A percentile compares a stretch with the other conserved stretches of the same genome.
Evolutionary conservation across 768 basidiomycete species (phyloP).

Genomic region (Suillus spraguei): DNA sequence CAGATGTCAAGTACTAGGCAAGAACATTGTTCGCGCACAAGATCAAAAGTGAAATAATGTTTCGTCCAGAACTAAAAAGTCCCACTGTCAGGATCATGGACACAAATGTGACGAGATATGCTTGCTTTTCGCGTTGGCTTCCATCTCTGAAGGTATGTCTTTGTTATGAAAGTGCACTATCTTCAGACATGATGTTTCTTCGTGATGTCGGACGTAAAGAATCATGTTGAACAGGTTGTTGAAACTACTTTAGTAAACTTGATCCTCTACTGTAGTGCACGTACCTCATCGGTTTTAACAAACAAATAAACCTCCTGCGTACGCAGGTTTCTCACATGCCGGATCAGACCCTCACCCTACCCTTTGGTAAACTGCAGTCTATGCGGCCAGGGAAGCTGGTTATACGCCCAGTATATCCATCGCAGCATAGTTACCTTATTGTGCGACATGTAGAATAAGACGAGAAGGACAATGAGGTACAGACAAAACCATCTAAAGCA

Average conservation of each 20-base stretch:
- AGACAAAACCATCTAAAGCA: too few relatives aligned
- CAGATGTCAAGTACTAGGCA: too few relatives aligned
- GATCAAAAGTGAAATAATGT: too few relatives aligned
- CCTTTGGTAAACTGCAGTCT: slow-evolving; percentile 36
- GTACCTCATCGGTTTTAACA: slow-evolving; percentile 67
- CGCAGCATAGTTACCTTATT: slow-evolving; percentile 57
- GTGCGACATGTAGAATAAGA: slow-evolving; percentile 50
- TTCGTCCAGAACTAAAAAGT: slow-evolving; percentile 52
- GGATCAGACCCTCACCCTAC: slow-evolving; percentile 48
- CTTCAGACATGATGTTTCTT: too few relatives aligned
- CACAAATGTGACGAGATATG: neutral
- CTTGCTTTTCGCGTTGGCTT: too few relatives aligned
- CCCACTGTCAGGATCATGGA: neutral
- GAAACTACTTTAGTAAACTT: too few relatives aligned
- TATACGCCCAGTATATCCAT: slow-evolving; percentile 62
- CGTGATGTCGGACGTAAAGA: too few relatives aligned
- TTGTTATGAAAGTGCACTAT: too few relatives aligned
- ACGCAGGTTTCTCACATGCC: slow-evolving; percentile 47
- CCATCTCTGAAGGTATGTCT: too few relatives aligned
- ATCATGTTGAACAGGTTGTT: too few relatives aligned
- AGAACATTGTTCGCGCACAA: too few relatives aligned
- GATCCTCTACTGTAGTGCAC: slow-evolving; percentile 16
- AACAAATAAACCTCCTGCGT: slow-evolving; percentile 61
- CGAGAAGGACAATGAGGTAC: slow-evolving; percentile 50
- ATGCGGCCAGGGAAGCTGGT: slow-evolving; percentile 57